Evolutionary conservation across 1,139 yeast species (phyloP).

Genomic region (Groenewaldozyma sp.): DNA sequence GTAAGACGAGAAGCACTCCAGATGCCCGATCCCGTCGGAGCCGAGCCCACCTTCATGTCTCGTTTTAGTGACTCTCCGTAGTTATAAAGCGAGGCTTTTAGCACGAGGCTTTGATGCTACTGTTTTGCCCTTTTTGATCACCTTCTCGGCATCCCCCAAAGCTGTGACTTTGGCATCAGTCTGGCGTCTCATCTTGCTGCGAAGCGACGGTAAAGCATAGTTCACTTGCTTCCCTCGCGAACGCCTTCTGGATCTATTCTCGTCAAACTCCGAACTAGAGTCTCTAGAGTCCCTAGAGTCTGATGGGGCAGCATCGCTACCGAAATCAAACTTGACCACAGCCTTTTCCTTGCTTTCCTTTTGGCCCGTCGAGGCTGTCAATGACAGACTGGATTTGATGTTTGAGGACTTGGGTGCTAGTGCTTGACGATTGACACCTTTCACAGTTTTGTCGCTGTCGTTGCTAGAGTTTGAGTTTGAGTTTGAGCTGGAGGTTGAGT

Average conservation of each 20-base stretch:
- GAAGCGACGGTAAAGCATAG: slow-evolving; percentile 60
- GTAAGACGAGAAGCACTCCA: slow-evolving; percentile 28
- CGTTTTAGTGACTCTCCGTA: slow-evolving; percentile 17
- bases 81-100: neutral
- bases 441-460: neutral
- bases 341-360: neutral
- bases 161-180: slow-evolving; percentile 29
- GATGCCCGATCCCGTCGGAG: slow-evolving; percentile 18
- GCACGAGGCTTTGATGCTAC: neutral
- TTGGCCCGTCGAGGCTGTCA: neutral
- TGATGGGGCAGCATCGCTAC: no score
- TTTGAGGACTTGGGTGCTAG: neutral
- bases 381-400: neutral
- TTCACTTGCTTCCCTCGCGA: slow-evolving; percentile 34
- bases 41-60: slow-evolving; percentile 18
- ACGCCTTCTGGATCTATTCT: slow-evolving; percentile 10
- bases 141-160: neutral
- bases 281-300: no score
- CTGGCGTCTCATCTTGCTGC: slow-evolving; percentile 64
- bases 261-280: neutral
- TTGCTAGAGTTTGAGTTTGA: neutral
- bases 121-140: neutral
- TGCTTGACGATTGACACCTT: neutral
- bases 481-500: no score
- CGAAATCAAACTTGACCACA: neutral